These are phyloP conservation scores for Verticillium tricorpus DNA, from an alignment of 2,329 filamentous ascomycete genomes.

Conservation along the genomic window DNA sequence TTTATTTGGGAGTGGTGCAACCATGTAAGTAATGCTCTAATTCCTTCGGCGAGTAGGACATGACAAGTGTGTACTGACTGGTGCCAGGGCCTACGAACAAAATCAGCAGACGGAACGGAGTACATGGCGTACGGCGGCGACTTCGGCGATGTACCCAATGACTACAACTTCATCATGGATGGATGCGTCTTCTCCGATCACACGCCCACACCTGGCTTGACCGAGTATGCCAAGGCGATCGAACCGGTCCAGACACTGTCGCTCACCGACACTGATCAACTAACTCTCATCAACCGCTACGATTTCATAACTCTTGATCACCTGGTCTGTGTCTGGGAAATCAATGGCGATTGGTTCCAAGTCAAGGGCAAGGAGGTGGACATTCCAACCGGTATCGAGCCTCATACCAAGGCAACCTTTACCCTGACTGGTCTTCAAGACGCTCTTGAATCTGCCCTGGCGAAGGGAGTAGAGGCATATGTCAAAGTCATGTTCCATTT, in stretches of 20 bases:
- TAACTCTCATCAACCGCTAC: slow-evolving; percentile 47
- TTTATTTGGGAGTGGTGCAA: slow-evolving; percentile 63
- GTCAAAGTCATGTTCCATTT: slow-evolving; percentile 10
- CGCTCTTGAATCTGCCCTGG: neutral
- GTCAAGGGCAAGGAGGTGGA: neutral
- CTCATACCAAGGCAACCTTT: neutral
- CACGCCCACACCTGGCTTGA: slow-evolving; percentile 43
- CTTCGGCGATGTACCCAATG: slow-evolving; percentile 56
- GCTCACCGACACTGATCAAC: slow-evolving; percentile 27
- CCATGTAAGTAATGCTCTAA: slow-evolving; percentile 31
- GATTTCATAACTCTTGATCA: slow-evolving; percentile 49
- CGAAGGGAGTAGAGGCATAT: slow-evolving; percentile 7
- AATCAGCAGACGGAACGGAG: slow-evolving; percentile 33
- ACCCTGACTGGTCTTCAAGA: neutral
- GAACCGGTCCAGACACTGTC: slow-evolving; percentile 50
- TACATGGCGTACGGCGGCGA: slow-evolving; percentile 58
- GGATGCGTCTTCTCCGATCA: slow-evolving; percentile 46
- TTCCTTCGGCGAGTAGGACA: slow-evolving; percentile 13
- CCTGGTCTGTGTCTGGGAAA: slow-evolving; percentile 36
- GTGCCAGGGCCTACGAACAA: slow-evolving; percentile 30
- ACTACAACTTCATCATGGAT: slow-evolving; percentile 55
- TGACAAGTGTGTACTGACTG: slow-evolving; percentile 13
- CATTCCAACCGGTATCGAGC: neutral
- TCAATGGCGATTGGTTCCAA: slow-evolving; percentile 15
- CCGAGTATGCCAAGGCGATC: slow-evolving; percentile 54